phyloP scores from a whole-genome alignment of 129 eudicot genomes.

The Deinandra increscens region DNA sequence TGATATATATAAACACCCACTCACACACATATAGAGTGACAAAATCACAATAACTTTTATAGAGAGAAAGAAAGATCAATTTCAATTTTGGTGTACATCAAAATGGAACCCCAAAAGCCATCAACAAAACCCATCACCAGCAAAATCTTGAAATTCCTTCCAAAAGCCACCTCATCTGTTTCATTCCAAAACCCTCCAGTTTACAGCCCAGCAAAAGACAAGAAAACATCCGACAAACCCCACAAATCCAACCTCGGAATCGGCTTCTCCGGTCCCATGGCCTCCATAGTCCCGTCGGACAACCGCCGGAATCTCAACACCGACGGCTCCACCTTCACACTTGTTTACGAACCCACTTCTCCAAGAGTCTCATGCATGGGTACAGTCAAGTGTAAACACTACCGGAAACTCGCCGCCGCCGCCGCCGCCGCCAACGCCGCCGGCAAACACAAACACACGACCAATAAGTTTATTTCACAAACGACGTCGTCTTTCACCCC shows the following conservation, averaged over 20 bases:
- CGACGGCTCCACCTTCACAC: constrained; percentile 29
- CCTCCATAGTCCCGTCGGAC: constrained; percentile 48
- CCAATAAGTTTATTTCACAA: constrained; percentile 17
- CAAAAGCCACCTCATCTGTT: constrained; percentile 48
- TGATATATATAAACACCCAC: background rate
- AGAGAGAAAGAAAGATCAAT: background rate
- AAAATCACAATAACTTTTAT: constrained; percentile 3
- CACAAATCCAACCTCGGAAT: constrained; percentile 43
- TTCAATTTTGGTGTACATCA: background rate
- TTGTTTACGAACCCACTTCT: constrained; percentile 56
- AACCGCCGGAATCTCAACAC: constrained; percentile 37
- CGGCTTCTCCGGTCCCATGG: constrained; percentile 54
- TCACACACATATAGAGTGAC: background rate
- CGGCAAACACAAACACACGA: constrained; percentile 6
- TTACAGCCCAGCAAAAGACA: constrained; percentile 49
- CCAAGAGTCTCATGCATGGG: constrained; percentile 89
- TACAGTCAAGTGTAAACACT: constrained; percentile 68
- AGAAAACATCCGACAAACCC: constrained; percentile 26
- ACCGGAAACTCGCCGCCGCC: constrained; percentile 32
- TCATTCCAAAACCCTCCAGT: constrained; percentile 43
- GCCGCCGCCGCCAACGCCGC: background rate
- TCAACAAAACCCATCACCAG: background rate
- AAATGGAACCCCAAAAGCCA: constrained; percentile 37
- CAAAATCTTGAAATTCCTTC: constrained; percentile 57
- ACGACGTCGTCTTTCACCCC: constrained; percentile 17